Evolutionary conservation across 805 yeast genomes (phyloP), one percentile per base, ranked within the genome.

Genomic region (Spathaspora boniae): DNA sequence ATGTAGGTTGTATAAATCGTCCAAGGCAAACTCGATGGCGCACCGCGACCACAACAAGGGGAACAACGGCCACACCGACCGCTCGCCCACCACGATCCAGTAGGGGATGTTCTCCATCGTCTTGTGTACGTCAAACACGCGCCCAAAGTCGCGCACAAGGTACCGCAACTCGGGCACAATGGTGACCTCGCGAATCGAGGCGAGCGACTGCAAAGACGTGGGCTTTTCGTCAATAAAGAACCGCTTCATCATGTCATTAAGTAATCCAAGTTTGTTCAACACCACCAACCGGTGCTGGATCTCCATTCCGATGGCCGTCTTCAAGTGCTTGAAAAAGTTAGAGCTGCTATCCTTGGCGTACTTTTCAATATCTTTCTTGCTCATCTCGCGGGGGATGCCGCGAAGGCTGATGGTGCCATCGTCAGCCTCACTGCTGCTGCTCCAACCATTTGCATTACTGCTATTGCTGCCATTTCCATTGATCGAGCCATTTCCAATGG

Each of bases 81-180:
- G 69, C 56, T 91, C 97, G 4, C 98, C 98, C 21, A 89, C 86
- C 34, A 74, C 65, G 9, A 88, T 78, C 95, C 97, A 91, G 53
- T 87, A 86, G 4, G 87, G 83, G 16, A 88, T 82, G 54, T 86
- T 88, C 39, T 78, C 82, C 51, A 65, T 58, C 17, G 79, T 70
- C 46, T 82, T 72, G 48, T 81, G 81, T 3, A 85, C 82, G 52
- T 87, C 95, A 50, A 87, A 75, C 0, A 88, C 80, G 45, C 87
- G 68, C 29, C 87, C 81, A 42, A 86, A 75, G 46, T 83, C 88
- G 26, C 68, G 68, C 33, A 87, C 65, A 33, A 88, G 61, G 23
- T 86, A 79, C 36, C 82, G 70, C 33, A 88, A 63, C 51, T 82
- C 91, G 0, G 98, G 98, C 4, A 91, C 96, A 26, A 93, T 82